Evolutionary conservation across 768 basidiomycete genomes (phyloP), one percentile per base, ranked within the genome.

Genomic region (Gloeostereum incarnatum): DNA sequence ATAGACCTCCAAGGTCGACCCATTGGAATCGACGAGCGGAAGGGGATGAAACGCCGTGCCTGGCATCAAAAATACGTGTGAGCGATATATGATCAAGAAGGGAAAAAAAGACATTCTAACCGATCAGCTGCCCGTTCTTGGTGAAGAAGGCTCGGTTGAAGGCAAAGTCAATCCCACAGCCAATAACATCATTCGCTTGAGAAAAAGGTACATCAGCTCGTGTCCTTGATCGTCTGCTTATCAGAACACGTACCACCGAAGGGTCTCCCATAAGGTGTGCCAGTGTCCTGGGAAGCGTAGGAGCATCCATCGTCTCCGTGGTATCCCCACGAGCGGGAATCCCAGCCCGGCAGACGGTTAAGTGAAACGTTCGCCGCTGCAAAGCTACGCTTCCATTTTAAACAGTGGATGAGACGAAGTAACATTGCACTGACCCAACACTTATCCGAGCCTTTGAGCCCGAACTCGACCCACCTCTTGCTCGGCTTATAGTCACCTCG

Each of bases 151-250:
- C 80, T 39, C 71, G 69, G 41, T 85, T 71, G 14, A 72, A 75
- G 31, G 78, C 80, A 52, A 91, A 96, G 58, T 97, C 90, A 42
- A 98, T 71, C 1, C 94, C 94, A 51, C 91, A 94, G 8, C 94
- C 94, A 42, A 99, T 71, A 18, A 81, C 61, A 55, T 99, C 94
- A 6, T 83, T 85, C 31, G 78, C 91, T 93, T 48, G 7, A 42
- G 42, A 33, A 41, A 35, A 45, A 37, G 33, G 42, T 26, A 42
- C n/a, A n/a, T n/a, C n/a, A n/a, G n/a, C n/a, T n/a, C 44, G 23
- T 39, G 34, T 32, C 17, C 22, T n/a, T 7, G 39, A 47, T 38
- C 5, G 40, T 19, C 35, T 20, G 22, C 25, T 31, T 20, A 17
- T 20, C 43, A 10, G 4, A 17, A 19, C 13, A 65, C 79, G 53